These are phyloP conservation scores for Cryptococcus sp. DNA, from an alignment of 1,284 basidiomycete species.

Conservation along the genomic window DNA sequence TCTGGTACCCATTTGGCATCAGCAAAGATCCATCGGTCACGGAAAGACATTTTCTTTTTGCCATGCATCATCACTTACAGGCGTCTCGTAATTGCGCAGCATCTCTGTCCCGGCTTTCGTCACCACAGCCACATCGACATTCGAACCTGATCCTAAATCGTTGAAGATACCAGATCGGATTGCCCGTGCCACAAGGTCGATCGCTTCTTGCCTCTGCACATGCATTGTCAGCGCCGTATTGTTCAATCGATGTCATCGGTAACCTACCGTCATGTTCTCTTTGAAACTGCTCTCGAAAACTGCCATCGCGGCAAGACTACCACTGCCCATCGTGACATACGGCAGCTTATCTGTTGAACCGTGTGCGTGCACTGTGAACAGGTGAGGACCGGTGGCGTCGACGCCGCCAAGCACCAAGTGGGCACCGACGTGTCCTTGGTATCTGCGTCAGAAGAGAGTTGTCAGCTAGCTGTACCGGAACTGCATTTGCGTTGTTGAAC, in stretches of 20 bases:
- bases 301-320: conserved; percentile 95
- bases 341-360: conserved; percentile 98
- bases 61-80: conserved; percentile 51
- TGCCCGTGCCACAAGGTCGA: conserved; percentile 80
- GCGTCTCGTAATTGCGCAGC: conserved; percentile 86
- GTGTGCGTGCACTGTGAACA: conserved; percentile 96
- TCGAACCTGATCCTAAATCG: conserved; percentile 95
- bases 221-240: not conserved
- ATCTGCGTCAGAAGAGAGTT: conserved; percentile 57
- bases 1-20: conserved; percentile 46
- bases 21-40: too few species aligned
- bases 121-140: conserved; percentile 96
- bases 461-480: not conserved
- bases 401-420: conserved; percentile 97
- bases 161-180: conserved; percentile 98
- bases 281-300: conserved; percentile 91
- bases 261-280: conserved; percentile 73
- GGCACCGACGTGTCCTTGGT: conserved; percentile 93
- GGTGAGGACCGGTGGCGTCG: conserved; percentile 86
- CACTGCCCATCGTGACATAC: conserved; percentile 98
- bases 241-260: not conserved
- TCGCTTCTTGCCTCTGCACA: conserved; percentile 73
- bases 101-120: conserved; percentile 78
- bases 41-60: not conserved
- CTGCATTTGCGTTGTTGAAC: not conserved